Evolutionary conservation across 768 basidiomycete genomes (phyloP).

Genomic region (Podaxis pistillaris): DNA sequence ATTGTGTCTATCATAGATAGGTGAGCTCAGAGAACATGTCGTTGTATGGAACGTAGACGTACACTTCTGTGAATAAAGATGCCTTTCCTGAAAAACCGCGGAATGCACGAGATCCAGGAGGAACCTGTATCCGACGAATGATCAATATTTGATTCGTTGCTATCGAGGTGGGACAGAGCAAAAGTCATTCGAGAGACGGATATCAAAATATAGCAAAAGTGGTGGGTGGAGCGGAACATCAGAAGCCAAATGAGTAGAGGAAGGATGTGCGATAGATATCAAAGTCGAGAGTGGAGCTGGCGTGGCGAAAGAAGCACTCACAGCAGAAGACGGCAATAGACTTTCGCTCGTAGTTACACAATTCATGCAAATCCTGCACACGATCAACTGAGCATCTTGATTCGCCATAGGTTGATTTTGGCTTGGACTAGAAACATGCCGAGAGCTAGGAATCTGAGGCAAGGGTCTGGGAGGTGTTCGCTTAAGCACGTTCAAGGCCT

Average conservation of each 20-base stretch:
- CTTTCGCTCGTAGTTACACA: slow-evolving; percentile 10
- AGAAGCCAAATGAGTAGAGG: slow-evolving; percentile 27
- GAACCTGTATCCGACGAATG: slow-evolving; percentile 32
- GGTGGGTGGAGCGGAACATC: slow-evolving; percentile 32
- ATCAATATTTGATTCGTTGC: slow-evolving; percentile 4
- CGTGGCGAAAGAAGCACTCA: slow-evolving; percentile 1
- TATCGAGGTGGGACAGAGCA: neutral
- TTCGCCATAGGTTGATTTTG: neutral
- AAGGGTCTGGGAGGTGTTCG: slow-evolving; percentile 40
- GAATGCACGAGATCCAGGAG: slow-evolving; percentile 45
- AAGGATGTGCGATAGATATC: slow-evolving; percentile 35
- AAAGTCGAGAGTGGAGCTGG: slow-evolving; percentile 18
- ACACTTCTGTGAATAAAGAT: slow-evolving; percentile 57
- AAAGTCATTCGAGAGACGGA: neutral
- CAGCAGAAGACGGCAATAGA: slow-evolving; percentile 8
- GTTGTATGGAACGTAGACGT: slow-evolving; percentile 19
- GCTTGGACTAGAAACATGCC: neutral
- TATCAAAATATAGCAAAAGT: neutral
- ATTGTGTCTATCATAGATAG: slow-evolving; percentile 40
- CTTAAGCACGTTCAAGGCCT: slow-evolving; percentile 11
- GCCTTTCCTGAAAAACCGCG: slow-evolving; percentile 59
- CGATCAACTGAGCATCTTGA: neutral
- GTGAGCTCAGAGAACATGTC: slow-evolving; percentile 3
- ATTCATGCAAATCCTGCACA: slow-evolving; percentile 12
- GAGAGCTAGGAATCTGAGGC: slow-evolving; percentile 40